phyloP scores from a whole-genome alignment of 2,329 filamentous ascomycete species.

The Dryadomyces sulphureus region DNA sequence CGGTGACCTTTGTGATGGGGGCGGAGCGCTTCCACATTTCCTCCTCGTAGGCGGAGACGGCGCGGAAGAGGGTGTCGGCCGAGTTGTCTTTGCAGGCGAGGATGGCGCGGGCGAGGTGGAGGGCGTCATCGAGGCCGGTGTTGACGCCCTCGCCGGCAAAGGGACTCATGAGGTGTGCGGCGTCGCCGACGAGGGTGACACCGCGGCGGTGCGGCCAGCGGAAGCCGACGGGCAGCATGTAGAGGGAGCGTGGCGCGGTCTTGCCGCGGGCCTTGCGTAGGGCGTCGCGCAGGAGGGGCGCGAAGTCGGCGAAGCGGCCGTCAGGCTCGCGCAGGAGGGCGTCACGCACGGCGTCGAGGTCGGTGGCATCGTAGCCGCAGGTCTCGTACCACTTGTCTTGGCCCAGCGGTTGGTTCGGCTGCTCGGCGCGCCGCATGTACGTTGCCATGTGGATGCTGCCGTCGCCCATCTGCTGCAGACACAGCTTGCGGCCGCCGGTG shows the following conservation, averaged over 20 bases:
- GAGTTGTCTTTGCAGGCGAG: slow-evolving; percentile 7
- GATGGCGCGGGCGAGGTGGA: slow-evolving; percentile 31
- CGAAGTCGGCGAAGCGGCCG: slow-evolving; percentile 24
- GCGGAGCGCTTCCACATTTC: slow-evolving; percentile 23
- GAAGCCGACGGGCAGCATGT: slow-evolving; percentile 34
- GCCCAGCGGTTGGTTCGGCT: slow-evolving; percentile 16
- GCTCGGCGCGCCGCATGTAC: slow-evolving; percentile 20
- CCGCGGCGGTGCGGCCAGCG: slow-evolving; percentile 32
- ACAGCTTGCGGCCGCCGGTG: slow-evolving; percentile 23
- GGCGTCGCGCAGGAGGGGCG: slow-evolving; percentile 24
- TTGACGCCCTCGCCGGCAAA: slow-evolving; percentile 47
- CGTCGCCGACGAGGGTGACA: slow-evolving; percentile 42
- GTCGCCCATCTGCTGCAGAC: slow-evolving; percentile 32
- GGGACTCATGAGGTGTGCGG: slow-evolving; percentile 44
- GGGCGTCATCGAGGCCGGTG: slow-evolving; percentile 37
- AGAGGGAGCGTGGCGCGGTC: slow-evolving; percentile 29
- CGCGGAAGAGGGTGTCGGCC: slow-evolving; percentile 15
- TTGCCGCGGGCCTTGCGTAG: slow-evolving; percentile 24
- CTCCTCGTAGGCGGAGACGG: slow-evolving; percentile 21
- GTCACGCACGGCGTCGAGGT: slow-evolving; percentile 23
- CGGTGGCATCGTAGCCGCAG: slow-evolving; percentile 27
- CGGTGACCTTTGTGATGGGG: slow-evolving; percentile 14
- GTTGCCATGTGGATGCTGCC: slow-evolving; percentile 25
- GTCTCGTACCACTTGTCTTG: slow-evolving; percentile 21
- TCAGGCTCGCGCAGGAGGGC: slow-evolving; percentile 19